phyloP scores from a whole-genome alignment of 805 yeast species.

The Blastobotrys parvus region DNA sequence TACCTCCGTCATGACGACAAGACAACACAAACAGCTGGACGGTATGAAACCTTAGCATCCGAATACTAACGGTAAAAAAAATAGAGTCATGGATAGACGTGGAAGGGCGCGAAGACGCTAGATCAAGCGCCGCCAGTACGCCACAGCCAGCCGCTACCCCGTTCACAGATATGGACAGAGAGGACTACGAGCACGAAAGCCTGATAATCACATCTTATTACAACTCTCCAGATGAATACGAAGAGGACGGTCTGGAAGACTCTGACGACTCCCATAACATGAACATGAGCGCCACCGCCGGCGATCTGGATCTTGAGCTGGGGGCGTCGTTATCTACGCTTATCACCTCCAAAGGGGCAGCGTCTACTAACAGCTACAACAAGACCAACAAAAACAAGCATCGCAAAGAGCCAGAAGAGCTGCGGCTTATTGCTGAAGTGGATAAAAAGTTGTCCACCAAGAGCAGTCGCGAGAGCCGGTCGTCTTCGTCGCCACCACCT shows the following conservation, averaged over 20 bases:
- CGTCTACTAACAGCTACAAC: too few relatives aligned
- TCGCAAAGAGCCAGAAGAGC: background rate
- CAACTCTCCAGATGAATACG: background rate
- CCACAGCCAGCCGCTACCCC: background rate
- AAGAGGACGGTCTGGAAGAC: background rate
- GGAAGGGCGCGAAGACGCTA: background rate
- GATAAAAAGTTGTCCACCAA: background rate
- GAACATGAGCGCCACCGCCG: background rate
- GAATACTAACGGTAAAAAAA: too few relatives aligned
- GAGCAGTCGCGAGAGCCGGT: background rate
- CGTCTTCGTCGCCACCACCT: background rate
- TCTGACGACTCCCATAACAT: background rate
- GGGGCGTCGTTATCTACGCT: background rate
- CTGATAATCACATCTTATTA: background rate
- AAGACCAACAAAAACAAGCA: background rate
- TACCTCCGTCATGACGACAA: background rate
- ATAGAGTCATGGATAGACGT: conserved; percentile 1
- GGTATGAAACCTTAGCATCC: background rate
- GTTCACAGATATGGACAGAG: background rate
- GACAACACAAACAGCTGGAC: background rate
- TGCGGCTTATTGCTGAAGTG: background rate
- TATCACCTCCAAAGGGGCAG: background rate
- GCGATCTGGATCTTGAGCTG: background rate
- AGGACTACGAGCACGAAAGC: background rate
- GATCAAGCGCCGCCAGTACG: background rate